Conservation (phyloP, 164 flowering plant genomes). For the Dillenia suffruticosa region DNA sequence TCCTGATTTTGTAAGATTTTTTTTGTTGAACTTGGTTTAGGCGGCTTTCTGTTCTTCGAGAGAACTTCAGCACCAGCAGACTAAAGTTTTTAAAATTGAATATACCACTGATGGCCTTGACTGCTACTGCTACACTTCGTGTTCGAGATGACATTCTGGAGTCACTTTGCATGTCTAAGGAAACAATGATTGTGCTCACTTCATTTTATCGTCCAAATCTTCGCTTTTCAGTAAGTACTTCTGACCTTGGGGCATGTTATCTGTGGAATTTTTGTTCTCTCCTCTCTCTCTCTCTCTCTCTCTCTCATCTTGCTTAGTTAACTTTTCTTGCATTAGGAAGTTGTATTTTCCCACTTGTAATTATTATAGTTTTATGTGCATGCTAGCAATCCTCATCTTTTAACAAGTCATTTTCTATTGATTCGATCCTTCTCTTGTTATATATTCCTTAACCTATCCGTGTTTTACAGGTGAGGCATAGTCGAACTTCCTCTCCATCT, state of each 20-base stretch:
- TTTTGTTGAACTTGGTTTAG: conserved; percentile 28
- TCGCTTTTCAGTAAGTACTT: conserved; percentile 62
- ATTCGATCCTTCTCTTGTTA: neutral
- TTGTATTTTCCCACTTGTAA: too few species aligned
- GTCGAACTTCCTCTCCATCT: conserved; percentile 49
- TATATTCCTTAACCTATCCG: neutral
- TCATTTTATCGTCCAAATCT: conserved; percentile 88
- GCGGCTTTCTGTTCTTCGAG: conserved; percentile 67
- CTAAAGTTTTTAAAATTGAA: conserved; percentile 52
- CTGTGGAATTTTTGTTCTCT: neutral
- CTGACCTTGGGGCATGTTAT: neutral
- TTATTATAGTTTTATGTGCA: too few species aligned
- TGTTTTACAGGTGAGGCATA: conserved; percentile 69
- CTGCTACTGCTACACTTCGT: conserved; percentile 82
- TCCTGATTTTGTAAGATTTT: neutral
- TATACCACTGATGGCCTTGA: conserved; percentile 91
- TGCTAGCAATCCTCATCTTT: too few species aligned
- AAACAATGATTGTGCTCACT: conserved; percentile 68
- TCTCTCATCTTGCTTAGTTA: too few species aligned
- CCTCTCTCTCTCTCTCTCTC: too few species aligned
- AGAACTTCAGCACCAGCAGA: conserved; percentile 51
- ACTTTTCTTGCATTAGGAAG: too few species aligned
- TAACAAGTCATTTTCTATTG: neutral
- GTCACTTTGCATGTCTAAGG: conserved; percentile 67
- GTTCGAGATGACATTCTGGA: conserved; percentile 77